Base-by-base conservation (phyloP, 768 basidiomycete species). In the Phaeotremella skinneri region DNA sequence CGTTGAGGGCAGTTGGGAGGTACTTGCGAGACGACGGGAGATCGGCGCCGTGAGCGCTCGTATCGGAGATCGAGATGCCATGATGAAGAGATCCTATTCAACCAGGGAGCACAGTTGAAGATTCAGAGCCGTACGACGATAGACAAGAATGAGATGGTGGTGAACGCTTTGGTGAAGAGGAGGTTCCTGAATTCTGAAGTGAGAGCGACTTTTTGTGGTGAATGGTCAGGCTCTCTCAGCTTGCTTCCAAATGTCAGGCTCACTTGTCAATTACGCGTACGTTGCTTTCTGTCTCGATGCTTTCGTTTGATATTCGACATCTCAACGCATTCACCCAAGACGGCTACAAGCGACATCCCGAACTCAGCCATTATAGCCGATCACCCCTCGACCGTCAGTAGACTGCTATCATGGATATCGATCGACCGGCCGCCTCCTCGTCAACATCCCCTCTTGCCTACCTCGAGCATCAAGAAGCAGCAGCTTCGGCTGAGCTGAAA, bases 361-460 rank as follows among this genome's bases (percentile, higher is more conserved):
- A 37, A 7, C 34, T 7, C 9, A 7, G 34, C 34, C 34, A 37
- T 7, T 7, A 37, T 37, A 7, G 34, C 34, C 7, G 34, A 37
- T 17, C 7, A 17, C 34, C 17, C 17, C 34, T 7, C 7, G 7
- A 37, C 17, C 34, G 17, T 37, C 39, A 45, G 20, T 42, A 43
- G n/a, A 7, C 3, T 52, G 6, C 25, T 61, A 66, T 16, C 11
- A 76, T 76, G 75, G 75, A 76, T 56, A 58, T 76, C 52, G 75
- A 76, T 58, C 47, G 49, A 32, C 53, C 70, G n/a, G 56, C 67
- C 26, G 59, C 65, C 20, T 64, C 65, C 14, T 70, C 70, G 25
- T 67, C 69, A 48, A 55, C 67, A 17, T 64, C 66, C 11, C 69
- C 74, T 23, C 53, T 71, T 25, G 41, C 66, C 21, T 69, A 66